Conservation (phyloP, 2,329 filamentous ascomycete genomes). For the Neodidymelliopsis sp. region DNA sequence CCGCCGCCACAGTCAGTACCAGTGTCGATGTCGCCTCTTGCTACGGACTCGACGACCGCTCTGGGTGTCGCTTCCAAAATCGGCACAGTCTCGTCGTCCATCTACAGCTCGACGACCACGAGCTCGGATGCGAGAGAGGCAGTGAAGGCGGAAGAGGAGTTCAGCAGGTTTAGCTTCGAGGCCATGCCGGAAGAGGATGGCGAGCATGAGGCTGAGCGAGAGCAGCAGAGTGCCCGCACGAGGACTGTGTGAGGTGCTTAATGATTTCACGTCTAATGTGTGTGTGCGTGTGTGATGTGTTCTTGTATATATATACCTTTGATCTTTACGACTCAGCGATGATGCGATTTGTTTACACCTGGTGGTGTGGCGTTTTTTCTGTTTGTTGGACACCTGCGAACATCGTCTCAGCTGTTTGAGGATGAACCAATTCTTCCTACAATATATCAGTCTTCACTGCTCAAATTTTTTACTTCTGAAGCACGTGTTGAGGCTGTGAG, state of each 20-base stretch:
- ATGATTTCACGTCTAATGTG: not conserved
- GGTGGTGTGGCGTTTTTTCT: no score
- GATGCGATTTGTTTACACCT: not conserved
- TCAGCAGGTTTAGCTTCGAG: conserved; percentile 31
- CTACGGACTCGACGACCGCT: not conserved
- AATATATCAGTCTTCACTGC: no score
- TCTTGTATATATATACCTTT: conserved; percentile 4
- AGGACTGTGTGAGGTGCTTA: not conserved
- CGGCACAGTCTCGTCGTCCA: conserved; percentile 13
- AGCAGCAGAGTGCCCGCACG: not conserved
- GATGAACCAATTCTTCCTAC: no score
- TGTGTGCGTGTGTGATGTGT: not conserved
- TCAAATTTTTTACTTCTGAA: no score
- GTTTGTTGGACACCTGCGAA: no score
- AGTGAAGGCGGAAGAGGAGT: conserved; percentile 27
- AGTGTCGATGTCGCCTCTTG: not conserved
- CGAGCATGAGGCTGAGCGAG: not conserved
- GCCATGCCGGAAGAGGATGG: conserved; percentile 7
- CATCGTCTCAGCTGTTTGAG: no score
- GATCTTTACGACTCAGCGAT: not conserved
- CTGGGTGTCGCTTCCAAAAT: not conserved
- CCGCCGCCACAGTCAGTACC: not conserved
- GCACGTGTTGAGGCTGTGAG: no score
- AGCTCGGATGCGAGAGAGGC: conserved; percentile 23
- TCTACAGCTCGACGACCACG: conserved; percentile 14